Evolutionary conservation across 306 rosid genomes (phyloP), one percentile per base, ranked within the genome.

Genomic region (Prunus campanulata): DNA sequence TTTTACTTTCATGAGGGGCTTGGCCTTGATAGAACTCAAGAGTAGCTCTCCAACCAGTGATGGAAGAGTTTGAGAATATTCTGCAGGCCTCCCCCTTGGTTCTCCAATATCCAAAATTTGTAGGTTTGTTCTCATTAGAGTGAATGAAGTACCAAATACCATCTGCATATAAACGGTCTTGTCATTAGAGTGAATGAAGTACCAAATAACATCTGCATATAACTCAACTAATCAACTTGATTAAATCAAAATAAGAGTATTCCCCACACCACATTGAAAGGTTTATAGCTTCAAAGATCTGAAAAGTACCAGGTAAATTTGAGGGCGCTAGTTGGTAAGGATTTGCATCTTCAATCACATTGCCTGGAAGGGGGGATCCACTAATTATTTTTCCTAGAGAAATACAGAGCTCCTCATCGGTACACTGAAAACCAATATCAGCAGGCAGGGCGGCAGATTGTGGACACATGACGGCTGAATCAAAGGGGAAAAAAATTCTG

Each of bases 21-120:
- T 46, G 80, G 35, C 82, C 68, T 63, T 46, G 77, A 46, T 19
- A 83, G 55, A 78, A 78, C 64, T 78, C 86, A 22, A 78, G 51
- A 1, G 85, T 83, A 64, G 75, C 22, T 72, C 66, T 78, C 85
- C 76, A 78, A 19, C 83, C 80, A 44, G 61, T 66, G 66, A 69
- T 29, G 14, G 0, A 24, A 50, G 75, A 75, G 68, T 68, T 22
- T 24, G 84, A 75, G 65, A 47, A 81, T 70, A 81, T 48, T 24
- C 66, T 29, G 50, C 20, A n/a, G 11, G 78, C 69, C 55, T 46
- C 80, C 19, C 77, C 80, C 30, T 64, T 75, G 11, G 56, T n/a
- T 64, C 57, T 86, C 90, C 87, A 86, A 72, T 18, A 25, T 51
- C 89, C 85, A n/a, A 11, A 16, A 65, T 29, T 56, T 9, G 79